Base-by-base conservation (phyloP, 768 basidiomycete species). In the Leccinum incarnatum region DNA sequence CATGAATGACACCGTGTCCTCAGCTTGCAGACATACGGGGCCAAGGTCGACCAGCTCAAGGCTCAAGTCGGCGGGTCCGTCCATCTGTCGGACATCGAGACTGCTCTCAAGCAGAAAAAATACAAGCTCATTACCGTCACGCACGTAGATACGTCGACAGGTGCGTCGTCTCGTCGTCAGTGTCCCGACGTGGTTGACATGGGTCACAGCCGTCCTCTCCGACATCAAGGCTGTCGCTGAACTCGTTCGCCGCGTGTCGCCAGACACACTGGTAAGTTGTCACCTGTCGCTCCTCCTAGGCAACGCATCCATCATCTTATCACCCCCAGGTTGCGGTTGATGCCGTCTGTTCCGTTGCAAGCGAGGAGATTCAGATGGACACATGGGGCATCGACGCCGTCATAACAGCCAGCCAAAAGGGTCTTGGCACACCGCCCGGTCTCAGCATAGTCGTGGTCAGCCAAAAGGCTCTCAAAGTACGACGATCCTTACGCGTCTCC, bases 271-370 rank as follows among this genome's bases (percentile, higher is more conserved):
- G 60, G 90, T 93, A 63, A 34, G 69, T 65, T 64, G 60, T 69
- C 30, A 19, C 55, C 9, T 37, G 25, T 14, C 45, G 5, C n/a
- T 27, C 42, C 23, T 42, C 2, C 11, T 17, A 2, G 15, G 11
- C 40, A 42, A n/a, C 9, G 17, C 0, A n/a, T 42, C 40, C 40
- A 23, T 53, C 51, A 66, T 40, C 37, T 52, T n/a, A 7, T 51
- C 49, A 12, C 36, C 19, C n/a, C 23, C 57, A 90, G 88, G 78
- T 94, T 46, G 78, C 91, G 8, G 79, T 94, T 58, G 97, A 99
- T 69, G 93, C 85, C n/a, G 97, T 99, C 27, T 99, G 97, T 75
- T 89, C 94, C 2, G 94, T 98, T 15, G 97, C 92, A 5, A 92
- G 89, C 65, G 97, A 98, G 72, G 94, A 98, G 72, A 95, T 99